Conservation (phyloP, 306 rosid genomes). For the Lathyrus tuberosus region DNA sequence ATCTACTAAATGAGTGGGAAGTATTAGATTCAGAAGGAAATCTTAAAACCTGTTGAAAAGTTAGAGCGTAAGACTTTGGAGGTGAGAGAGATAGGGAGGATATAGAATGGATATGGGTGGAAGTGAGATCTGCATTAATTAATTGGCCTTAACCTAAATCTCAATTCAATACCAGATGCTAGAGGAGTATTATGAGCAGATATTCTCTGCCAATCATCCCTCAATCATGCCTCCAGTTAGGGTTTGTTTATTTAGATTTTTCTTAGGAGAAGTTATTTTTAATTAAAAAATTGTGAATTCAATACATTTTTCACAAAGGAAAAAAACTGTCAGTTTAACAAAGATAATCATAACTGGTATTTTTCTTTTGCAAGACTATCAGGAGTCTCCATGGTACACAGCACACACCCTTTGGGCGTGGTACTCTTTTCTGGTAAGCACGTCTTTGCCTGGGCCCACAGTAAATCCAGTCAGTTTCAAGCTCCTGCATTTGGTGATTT, state of each 20-base stretch:
- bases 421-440: neutral
- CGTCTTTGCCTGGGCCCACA: neutral
- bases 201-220: neutral
- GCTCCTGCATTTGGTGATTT: conserved; percentile 2
- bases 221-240: conserved; percentile 15
- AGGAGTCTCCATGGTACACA: no score
- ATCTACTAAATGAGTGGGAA: neutral
- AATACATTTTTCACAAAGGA: no score
- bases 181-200: neutral
- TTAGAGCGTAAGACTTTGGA: neutral
- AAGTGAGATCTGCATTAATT: neutral
- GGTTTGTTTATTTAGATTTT: neutral
- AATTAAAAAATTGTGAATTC: no score
- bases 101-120: no score
- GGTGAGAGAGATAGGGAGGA: neutral
- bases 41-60: conserved; percentile 1
- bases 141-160: neutral
- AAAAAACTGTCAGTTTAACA: neutral
- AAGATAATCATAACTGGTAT: neutral
- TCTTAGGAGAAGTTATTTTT: no score
- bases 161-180: neutral
- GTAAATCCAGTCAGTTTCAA: conserved; percentile 1
- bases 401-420: no score
- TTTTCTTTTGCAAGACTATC: neutral
- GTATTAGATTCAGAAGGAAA: neutral